Percentiles rank a stretch among this genome's conserved stretches.
Evolutionary conservation across 2,329 filamentous ascomycete species (phyloP).

Genomic region (Neobulgaria alba): DNA sequence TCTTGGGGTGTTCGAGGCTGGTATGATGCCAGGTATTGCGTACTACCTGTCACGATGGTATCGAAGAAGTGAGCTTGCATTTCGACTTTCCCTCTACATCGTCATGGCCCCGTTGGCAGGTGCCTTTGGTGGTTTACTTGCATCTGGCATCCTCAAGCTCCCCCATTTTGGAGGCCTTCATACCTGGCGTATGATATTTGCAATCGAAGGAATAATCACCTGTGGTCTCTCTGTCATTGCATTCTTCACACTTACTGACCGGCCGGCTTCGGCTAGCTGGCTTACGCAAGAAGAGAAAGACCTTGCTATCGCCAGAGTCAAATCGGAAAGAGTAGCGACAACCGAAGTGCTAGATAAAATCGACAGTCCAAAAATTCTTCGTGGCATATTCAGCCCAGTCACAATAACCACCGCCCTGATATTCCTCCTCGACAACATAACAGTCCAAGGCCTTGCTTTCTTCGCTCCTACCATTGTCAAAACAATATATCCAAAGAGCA

Average conservation of each 20-base stretch:
- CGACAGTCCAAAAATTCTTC: slow-evolving; percentile 47
- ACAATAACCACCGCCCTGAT: slow-evolving; percentile 47
- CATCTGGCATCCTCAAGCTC: slow-evolving; percentile 54
- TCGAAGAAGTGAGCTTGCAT: slow-evolving; percentile 57
- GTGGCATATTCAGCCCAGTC: slow-evolving; percentile 57
- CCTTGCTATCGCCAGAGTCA: slow-evolving; percentile 56
- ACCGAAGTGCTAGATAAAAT: slow-evolving; percentile 57
- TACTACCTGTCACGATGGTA: slow-evolving; percentile 70
- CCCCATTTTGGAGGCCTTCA: slow-evolving; percentile 41
- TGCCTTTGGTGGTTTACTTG: slow-evolving; percentile 61
- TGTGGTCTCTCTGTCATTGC: slow-evolving; percentile 45
- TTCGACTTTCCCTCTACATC: slow-evolving; percentile 59
- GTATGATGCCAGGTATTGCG: slow-evolving; percentile 54
- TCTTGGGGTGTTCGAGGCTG: slow-evolving; percentile 62
- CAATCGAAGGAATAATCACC: slow-evolving; percentile 62
- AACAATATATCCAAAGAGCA: slow-evolving; percentile 54
- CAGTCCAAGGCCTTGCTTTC: slow-evolving; percentile 62
- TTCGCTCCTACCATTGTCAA: slow-evolving; percentile 62
- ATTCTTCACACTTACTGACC: slow-evolving; percentile 59
- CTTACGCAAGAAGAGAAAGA: slow-evolving; percentile 56
- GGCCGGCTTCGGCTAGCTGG: slow-evolving; percentile 60
- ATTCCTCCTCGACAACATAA: slow-evolving; percentile 41
- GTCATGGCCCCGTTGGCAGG: slow-evolving; percentile 63
- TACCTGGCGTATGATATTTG: slow-evolving; percentile 63
- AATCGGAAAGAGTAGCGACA: slow-evolving; percentile 56